Evolutionary conservation across 495 filamentous ascomycete genomes (phyloP), one percentile per base, ranked within the genome.

Genomic region (Penicillium taxi): DNA sequence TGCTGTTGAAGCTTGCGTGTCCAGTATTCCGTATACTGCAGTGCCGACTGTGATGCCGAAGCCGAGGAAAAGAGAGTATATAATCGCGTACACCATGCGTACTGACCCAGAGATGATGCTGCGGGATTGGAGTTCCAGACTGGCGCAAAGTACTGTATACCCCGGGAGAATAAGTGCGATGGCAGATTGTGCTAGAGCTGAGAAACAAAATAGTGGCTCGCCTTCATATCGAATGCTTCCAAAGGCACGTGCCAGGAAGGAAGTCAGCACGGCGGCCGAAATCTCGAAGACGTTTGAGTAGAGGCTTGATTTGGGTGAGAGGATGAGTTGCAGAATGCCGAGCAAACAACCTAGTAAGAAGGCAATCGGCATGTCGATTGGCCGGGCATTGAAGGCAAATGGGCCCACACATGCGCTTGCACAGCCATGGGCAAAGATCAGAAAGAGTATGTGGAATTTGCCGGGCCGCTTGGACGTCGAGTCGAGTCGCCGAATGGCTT

Each of bases 41-140:
- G 90, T 90, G 17, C 90, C 90, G 23, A 96, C 85, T 4, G 91
- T 96, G 48, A 96, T 94, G 5, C 90, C 91, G 49, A 90, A 96
- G n/a, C 90, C 90, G 6, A 96, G 80, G 59, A 96, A 94, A 2
- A 96, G 70, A 1, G 89, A 90, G 59, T 96, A 96, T 20, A 96
- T 90, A 37, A 96, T 82, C 6, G 90, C 86, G 45, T 96, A 95
- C 5, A 96, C 86, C 82, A 96, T 89, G 30, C 90, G 84, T 8
- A 95, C 84, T 5, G 85, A 89, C 2, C 90, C 90, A 12, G 90
- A 86, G 4, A 96, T 81, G 32, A 96, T 80, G 41, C 80, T 81
- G 35, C 76, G 73, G 6, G 83, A 90, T 56, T 96, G 90, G 0
- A 96, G 75, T 56, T 96, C 90, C 19, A 96, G 72, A 30, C 78